Percentiles rank a stretch among this genome's conserved stretches.
Evolutionary conservation across 352 stramenopile species (phyloP).

Genomic region (Pelagophyceae sp.): DNA sequence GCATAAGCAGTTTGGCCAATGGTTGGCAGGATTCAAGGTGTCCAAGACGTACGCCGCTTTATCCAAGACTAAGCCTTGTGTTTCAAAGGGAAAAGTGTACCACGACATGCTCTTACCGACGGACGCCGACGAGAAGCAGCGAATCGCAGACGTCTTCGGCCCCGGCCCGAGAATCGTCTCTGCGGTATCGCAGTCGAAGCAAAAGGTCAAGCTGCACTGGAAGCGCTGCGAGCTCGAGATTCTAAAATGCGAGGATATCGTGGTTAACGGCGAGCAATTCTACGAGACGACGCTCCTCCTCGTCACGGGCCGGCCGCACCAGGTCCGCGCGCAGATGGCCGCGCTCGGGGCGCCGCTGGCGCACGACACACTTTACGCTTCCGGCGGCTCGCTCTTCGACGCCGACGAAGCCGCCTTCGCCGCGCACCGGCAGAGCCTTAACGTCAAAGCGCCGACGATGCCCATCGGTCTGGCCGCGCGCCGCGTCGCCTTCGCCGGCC

Average conservation of each 20-base stretch:
- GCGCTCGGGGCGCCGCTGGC: slow-evolving; percentile 52
- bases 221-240: slow-evolving; percentile 55
- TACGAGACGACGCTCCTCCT: slow-evolving; percentile 56
- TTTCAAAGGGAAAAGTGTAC: background rate
- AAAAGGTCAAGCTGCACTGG: slow-evolving; percentile 52
- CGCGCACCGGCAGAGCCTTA: background rate
- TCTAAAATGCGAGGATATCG: slow-evolving; percentile 51
- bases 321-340: slow-evolving; percentile 53
- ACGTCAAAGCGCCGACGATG: background rate
- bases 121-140: background rate
- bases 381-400: background rate
- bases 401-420: background rate
- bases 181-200: too few relatives aligned
- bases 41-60: background rate
- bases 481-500: background rate
- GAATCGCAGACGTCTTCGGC: background rate
- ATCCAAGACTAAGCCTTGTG: background rate
- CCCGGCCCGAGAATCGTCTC: background rate
- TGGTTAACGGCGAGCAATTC: slow-evolving; percentile 40
- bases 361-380: slow-evolving; percentile 53
- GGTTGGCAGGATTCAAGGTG: background rate
- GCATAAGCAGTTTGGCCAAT: background rate
- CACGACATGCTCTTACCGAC: slow-evolving; percentile 7
- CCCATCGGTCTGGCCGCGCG: background rate
- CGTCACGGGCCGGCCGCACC: slow-evolving; percentile 56